Evolutionary conservation across 495 filamentous ascomycete species (phyloP).

Genomic region (Venustampulla echinocandica): DNA sequence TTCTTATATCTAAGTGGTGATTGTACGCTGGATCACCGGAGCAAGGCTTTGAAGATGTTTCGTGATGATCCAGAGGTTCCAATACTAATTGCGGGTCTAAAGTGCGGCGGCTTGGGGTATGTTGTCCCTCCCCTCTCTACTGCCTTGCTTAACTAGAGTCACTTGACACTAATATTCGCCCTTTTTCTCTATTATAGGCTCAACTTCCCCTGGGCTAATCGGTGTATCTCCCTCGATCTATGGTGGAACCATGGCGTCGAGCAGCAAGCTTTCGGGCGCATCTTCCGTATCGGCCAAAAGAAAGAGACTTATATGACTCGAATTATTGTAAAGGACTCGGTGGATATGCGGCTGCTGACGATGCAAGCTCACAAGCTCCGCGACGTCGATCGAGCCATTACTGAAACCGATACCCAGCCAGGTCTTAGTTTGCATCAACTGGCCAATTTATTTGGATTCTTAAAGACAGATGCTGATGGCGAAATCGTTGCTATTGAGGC

Average conservation of each 20-base stretch:
- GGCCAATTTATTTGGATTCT: conserved; percentile 18
- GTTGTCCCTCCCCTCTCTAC: not conserved
- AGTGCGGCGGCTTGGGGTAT: conserved; percentile 27
- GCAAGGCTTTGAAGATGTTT: conserved; percentile 18
- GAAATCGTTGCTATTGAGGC: conserved; percentile 12
- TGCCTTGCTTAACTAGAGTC: conserved; percentile 14
- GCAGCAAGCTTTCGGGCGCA: conserved; percentile 57
- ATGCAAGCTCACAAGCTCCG: conserved; percentile 16
- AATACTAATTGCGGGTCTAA: conserved; percentile 30
- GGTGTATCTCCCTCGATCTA: conserved; percentile 48
- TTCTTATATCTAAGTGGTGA: conserved; percentile 27
- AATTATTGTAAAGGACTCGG: conserved; percentile 38
- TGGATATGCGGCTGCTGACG: conserved; percentile 41
- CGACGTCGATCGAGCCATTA: conserved; percentile 3
- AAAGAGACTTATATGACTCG: conserved; percentile 45
- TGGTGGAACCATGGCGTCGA: conserved; percentile 58
- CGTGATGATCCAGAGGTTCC: conserved; percentile 15
- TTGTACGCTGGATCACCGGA: conserved; percentile 12
- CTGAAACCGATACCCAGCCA: not conserved
- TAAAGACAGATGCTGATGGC: conserved; percentile 11
- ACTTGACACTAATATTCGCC: conserved; percentile 33
- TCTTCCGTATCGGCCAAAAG: conserved; percentile 54
- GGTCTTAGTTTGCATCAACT: conserved; percentile 4
- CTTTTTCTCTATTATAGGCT: conserved; percentile 36
- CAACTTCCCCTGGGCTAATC: conserved; percentile 46